Conservation (phyloP, 2,329 filamentous ascomycete species). For the Madurella mycetomatis region DNA sequence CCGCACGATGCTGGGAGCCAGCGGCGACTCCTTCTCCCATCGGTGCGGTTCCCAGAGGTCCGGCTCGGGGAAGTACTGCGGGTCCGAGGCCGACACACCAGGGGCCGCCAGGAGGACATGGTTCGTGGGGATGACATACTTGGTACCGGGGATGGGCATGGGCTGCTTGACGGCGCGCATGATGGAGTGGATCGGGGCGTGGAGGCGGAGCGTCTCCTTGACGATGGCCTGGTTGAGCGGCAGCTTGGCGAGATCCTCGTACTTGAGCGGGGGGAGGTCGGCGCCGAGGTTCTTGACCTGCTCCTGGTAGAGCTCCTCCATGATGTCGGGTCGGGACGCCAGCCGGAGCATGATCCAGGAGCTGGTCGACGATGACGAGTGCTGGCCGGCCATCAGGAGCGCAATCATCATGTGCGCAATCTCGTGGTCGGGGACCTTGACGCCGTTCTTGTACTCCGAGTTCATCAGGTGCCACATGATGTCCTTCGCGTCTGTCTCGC, state of each 20-base stretch:
- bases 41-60: conserved; percentile 84
- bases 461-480: conserved; percentile 80
- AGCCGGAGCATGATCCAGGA: conserved; percentile 74
- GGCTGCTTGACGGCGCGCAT: conserved; percentile 88
- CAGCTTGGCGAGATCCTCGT: conserved; percentile 73
- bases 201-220: conserved; percentile 86
- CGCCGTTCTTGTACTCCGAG: conserved; percentile 71
- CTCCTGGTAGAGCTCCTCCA: conserved; percentile 70
- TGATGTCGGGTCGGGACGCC: conserved; percentile 63
- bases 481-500: conserved; percentile 48
- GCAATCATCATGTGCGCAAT: conserved; percentile 85
- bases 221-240: conserved; percentile 79
- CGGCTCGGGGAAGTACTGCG: conserved; percentile 76
- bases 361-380: conserved; percentile 73
- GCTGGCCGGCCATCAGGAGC: conserved; percentile 78
- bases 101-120: conserved; percentile 83
- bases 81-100: conserved; percentile 70
- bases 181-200: conserved; percentile 92
- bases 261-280: conserved; percentile 69
- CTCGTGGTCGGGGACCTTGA: conserved; percentile 64
- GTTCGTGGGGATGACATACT: conserved; percentile 73
- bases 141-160: conserved; percentile 77
- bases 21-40: conserved; percentile 67
- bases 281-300: conserved; percentile 69
- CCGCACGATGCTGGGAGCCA: conserved; percentile 44